A percentile compares a stretch with the other conserved stretches of the same genome.
These are phyloP conservation scores for Platanus orientalis DNA, from an alignment of 164 flowering plant species.

Conservation along the genomic window DNA sequence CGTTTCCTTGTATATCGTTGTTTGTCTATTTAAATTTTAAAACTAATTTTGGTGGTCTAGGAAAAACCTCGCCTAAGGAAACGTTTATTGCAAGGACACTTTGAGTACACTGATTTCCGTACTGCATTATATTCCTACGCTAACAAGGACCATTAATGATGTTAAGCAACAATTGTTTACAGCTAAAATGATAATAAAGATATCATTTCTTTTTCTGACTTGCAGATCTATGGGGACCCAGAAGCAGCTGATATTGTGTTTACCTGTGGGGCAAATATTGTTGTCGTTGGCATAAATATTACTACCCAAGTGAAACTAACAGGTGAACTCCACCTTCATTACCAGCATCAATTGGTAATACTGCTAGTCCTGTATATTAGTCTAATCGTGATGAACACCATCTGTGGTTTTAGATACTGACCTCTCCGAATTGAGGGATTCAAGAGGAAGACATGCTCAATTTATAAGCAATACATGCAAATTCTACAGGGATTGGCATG, in stretches of 20 bases:
- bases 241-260: conserved; percentile 98
- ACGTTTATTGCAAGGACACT: too few species aligned
- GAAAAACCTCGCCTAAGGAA: too few species aligned
- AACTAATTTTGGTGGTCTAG: too few species aligned
- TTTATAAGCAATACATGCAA: conserved; percentile 62
- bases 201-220: background rate
- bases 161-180: too few species aligned
- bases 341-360: background rate
- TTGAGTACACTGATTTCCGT: too few species aligned
- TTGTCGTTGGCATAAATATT: conserved; percentile 88
- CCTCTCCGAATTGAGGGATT: conserved; percentile 55
- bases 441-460: conserved; percentile 63
- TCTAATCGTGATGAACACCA: background rate
- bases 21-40: too few species aligned
- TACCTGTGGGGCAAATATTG: conserved; percentile 84
- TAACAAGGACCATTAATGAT: too few species aligned
- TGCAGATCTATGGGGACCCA: conserved; percentile 94
- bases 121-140: too few species aligned
- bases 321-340: conserved; percentile 11
- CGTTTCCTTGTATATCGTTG: too few species aligned
- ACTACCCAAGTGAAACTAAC: conserved; percentile 65
- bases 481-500: conserved; percentile 94
- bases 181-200: too few species aligned
- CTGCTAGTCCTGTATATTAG: background rate
- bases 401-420: conserved; percentile 54